phyloP scores from a whole-genome alignment of 1,284 basidiomycete genomes.

The Sporisorium graminicola region DNA sequence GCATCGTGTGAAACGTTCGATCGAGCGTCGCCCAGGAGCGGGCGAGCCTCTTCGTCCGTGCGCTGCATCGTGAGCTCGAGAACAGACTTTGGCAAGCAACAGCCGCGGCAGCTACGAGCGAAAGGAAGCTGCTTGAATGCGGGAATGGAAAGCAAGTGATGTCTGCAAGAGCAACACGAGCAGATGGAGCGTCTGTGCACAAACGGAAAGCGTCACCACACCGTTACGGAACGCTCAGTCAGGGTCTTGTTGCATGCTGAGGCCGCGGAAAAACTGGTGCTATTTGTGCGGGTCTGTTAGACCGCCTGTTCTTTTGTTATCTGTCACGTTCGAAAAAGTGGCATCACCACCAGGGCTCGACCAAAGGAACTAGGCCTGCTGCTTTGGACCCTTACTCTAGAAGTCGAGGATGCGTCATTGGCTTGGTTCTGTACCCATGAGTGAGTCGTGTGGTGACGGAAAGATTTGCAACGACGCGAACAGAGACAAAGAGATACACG shows the following conservation, averaged over 20 bases:
- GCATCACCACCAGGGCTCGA: too few species aligned
- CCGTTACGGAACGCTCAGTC: conserved; percentile 10
- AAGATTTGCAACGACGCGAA: neutral
- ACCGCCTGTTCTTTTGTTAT: too few species aligned
- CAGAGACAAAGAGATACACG: too few species aligned
- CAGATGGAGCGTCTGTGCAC: neutral
- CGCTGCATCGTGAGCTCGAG: conserved; percentile 13
- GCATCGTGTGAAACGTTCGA: conserved; percentile 6
- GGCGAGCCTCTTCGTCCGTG: conserved; percentile 24
- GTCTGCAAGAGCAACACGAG: neutral
- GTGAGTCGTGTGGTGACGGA: too few species aligned
- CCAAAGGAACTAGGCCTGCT: too few species aligned
- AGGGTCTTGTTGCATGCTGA: conserved; percentile 9
- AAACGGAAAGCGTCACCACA: neutral
- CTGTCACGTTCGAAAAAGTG: too few species aligned
- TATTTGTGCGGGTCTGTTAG: neutral
- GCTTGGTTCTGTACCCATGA: too few species aligned
- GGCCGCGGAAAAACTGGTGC: conserved; percentile 12
- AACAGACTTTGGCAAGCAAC: neutral
- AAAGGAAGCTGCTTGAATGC: neutral
- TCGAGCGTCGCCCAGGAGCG: conserved; percentile 18
- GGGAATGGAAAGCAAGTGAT: neutral
- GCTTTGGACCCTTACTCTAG: neutral
- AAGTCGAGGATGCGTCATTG: too few species aligned
- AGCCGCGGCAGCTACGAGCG: neutral